Percentiles rank a stretch among this genome's conserved stretches.
Evolutionary conservation across 495 filamentous ascomycete species (phyloP).

Genomic region (Penicillium tannophilum): DNA sequence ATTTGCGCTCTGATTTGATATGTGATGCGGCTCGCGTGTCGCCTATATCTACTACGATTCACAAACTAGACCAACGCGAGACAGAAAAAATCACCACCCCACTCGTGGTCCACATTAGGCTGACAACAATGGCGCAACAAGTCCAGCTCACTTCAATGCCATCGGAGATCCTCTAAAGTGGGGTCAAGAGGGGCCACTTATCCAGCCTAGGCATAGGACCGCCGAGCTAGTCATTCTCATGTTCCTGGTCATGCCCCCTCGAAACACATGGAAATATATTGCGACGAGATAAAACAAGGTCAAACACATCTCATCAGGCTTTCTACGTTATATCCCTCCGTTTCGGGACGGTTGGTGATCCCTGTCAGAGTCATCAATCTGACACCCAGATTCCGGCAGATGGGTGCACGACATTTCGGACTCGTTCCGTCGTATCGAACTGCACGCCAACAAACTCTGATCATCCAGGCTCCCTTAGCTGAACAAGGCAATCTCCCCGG

Average conservation of each 20-base stretch:
- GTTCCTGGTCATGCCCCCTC: not conserved
- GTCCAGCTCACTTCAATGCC: not conserved
- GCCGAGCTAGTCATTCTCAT: conserved; percentile 5
- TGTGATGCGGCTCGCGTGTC: conserved; percentile 23
- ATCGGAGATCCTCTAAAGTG: conserved; percentile 22
- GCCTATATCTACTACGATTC: conserved; percentile 11
- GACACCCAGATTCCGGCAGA: conserved; percentile 7
- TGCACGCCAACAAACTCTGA: not conserved
- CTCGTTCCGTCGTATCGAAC: conserved; percentile 8
- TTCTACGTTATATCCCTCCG: not conserved
- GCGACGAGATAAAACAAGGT: not conserved
- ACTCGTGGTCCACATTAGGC: conserved; percentile 4
- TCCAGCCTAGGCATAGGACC: conserved; percentile 8
- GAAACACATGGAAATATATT: not conserved
- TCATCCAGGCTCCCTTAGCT: not conserved
- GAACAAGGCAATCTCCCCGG: conserved; percentile 11
- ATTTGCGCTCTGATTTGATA: conserved; percentile 11
- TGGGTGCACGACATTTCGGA: conserved; percentile 3
- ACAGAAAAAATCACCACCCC: not conserved
- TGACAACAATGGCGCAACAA: conserved; percentile 6
- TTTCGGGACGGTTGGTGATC: conserved; percentile 2
- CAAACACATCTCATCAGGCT: not conserved
- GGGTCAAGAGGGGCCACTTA: conserved; percentile 10
- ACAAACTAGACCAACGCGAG: not conserved
- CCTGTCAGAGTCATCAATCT: conserved; percentile 14